Evolutionary conservation across 2,329 filamentous ascomycete species (phyloP), one percentile per base, ranked within the genome.

Genomic region (Penicillium oxalicum): DNA sequence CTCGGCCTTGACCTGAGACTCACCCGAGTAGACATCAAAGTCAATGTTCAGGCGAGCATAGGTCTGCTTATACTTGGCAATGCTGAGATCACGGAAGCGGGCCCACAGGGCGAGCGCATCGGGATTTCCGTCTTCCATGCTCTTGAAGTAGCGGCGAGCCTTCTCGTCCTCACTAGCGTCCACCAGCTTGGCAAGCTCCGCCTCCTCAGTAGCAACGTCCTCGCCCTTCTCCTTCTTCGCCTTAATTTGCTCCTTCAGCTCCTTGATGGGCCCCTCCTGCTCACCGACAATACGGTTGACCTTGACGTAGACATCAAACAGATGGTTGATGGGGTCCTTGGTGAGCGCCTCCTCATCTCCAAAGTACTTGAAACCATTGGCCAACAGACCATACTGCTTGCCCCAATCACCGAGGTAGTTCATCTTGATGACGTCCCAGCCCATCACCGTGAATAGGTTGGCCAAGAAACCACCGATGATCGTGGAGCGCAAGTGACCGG

Each of bases 321-420:
- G 68, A 62, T 84, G 81, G 60, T 80, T 81, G 58, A 84, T 83
- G 1, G 81, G 81, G 61, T 84, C 80, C 59, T 75, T 76, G 44
- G 74, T 65, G 33, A 84, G 69, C 57, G 78, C 75, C 55, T 82
- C 78, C 64, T 84, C 80, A 50, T 72, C 77, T 40, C 82, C 82
- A 53, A 79, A 84, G 55, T 75, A 73, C 59, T 81, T 76, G 62
- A 80, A 85, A 1, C 81, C 82, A 49, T 82, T 77, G 8, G 79
- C 81, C 44, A 83, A 68, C 32, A 85, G 72, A 59, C 82, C 82
- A 52, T 83, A 84, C 64, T 84, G 81, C 72, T 83, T 84, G 44
- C 82, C 82, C 82, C 82, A 85, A 61, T 85, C 82, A 52, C 82
- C 82, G 4, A 84, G 74, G 64, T 84, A 84, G 69, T 85, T 84